A percentile compares a stretch with the other conserved stretches of the same genome.
Evolutionary conservation across 331 rosid genomes (phyloP).

Genomic region (Telfairia occidentalis): DNA sequence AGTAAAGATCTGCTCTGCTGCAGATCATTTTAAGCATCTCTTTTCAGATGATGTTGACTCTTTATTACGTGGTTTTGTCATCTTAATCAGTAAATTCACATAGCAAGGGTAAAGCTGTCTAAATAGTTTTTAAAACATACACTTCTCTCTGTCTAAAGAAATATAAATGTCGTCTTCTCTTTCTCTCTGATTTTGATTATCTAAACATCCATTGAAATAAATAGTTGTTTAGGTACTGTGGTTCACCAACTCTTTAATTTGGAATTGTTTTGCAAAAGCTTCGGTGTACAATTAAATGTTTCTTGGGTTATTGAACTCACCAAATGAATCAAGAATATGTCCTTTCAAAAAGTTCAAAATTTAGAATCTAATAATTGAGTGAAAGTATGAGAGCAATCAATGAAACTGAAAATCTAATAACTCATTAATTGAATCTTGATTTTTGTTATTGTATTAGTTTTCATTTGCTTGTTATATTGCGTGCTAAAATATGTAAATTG

Average conservation of each 20-base stretch:
- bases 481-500: neutral
- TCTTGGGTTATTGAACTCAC: neutral
- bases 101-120: neutral
- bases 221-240: neutral
- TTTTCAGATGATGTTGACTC: neutral
- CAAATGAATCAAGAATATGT: neutral
- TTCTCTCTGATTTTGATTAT: neutral
- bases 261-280: neutral
- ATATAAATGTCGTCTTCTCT: neutral
- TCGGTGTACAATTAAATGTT: neutral
- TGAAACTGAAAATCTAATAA: neutral
- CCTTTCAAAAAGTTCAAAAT: neutral
- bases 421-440: neutral
- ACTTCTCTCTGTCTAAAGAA: neutral
- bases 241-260: neutral
- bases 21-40: neutral
- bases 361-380: neutral
- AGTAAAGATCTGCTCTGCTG: neutral
- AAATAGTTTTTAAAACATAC: neutral
- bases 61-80: neutral
- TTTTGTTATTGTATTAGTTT: neutral
- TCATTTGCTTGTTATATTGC: neutral
- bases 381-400: neutral
- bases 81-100: neutral
- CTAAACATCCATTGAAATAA: neutral